phyloP scores from a whole-genome alignment of 208 protist species.

The Herpetomonas samuelpessoai region DNA sequence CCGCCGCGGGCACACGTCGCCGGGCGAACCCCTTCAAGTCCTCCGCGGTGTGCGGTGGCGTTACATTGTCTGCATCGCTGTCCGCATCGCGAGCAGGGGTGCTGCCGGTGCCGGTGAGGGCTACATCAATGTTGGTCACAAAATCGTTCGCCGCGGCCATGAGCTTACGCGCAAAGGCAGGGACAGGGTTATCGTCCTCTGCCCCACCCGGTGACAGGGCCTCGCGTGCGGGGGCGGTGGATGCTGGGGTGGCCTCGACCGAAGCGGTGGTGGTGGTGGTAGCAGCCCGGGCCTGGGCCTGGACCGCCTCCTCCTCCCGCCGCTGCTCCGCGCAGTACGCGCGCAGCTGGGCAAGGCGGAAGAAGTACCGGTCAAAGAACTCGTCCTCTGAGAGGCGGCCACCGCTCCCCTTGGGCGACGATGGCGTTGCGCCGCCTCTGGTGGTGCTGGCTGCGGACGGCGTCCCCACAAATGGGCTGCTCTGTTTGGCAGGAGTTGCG shows the following conservation, averaged over 20 bases:
- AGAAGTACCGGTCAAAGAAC: conserved; percentile 88
- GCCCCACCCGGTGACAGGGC: conserved; percentile 5
- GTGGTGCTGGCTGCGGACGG: neutral
- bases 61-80: conserved; percentile 26
- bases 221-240: neutral
- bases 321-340: conserved; percentile 25
- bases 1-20: neutral
- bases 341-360: conserved; percentile 76
- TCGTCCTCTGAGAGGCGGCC: conserved; percentile 40
- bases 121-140: conserved; percentile 41
- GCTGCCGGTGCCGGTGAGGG: conserved; percentile 24
- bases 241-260: conserved; percentile 2
- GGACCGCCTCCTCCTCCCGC: conserved; percentile 5
- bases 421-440: neutral
- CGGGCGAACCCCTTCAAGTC: conserved; percentile 8
- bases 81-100: conserved; percentile 5
- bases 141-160: conserved; percentile 36
- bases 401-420: neutral
- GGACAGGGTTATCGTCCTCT: conserved; percentile 12
- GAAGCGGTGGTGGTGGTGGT: neutral
- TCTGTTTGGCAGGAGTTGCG: conserved; percentile 1
- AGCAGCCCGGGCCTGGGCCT: neutral
- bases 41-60: conserved; percentile 1
- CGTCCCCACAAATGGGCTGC: conserved; percentile 1
- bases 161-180: conserved; percentile 38